Evolutionary conservation across 257 asterid species (phyloP), one percentile per base, ranked within the genome.

Genomic region (Leonotis leonurus): DNA sequence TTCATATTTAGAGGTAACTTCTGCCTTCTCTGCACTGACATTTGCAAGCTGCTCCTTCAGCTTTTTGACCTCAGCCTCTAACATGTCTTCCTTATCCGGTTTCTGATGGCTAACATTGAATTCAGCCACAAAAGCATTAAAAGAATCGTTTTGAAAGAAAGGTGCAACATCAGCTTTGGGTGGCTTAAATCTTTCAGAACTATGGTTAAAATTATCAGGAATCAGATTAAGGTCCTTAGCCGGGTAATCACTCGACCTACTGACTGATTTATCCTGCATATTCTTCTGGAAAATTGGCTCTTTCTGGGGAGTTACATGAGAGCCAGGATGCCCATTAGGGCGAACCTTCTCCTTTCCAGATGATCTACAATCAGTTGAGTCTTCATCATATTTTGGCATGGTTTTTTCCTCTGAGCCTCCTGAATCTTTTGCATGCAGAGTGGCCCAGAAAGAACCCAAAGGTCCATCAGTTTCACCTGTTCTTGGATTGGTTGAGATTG

Each of bases 381-480:
- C 95, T 68, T 83, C 96, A 36, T 81, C 95, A 70, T 70, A 82
- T 64, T 79, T 89, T 57, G 88, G 85, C 63, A 69, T 68, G 67
- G 50, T 67, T 24, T 70, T 80, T n/a, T 79, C 94, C 69, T 81
- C 95, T 13, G 63, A 33, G 63, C 33, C 72, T 26, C 68, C 82
- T 45, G 85, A 77, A 59, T 69, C 85, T 57, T 84, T 78, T 36
- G 97, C 95, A 60, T 89, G 96, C 75, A 85, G 85, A 51, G 94
- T 80, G 73, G 77, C 55, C 99, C 99, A 93, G 81, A 93, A 89
- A 60, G 96, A 94, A 57, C 99, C 99, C 54, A 89, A 59, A 30
- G 89, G 80, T 60, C 74, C 82, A 30, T 73, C 61, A 41, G 58
- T 74, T 48, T 85, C 95, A 24, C 69, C 71, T 46, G 81, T 53